These are phyloP conservation scores for Knoxdaviesia capensis DNA, from an alignment of 2,329 filamentous ascomycete species.

Conservation along the genomic window DNA sequence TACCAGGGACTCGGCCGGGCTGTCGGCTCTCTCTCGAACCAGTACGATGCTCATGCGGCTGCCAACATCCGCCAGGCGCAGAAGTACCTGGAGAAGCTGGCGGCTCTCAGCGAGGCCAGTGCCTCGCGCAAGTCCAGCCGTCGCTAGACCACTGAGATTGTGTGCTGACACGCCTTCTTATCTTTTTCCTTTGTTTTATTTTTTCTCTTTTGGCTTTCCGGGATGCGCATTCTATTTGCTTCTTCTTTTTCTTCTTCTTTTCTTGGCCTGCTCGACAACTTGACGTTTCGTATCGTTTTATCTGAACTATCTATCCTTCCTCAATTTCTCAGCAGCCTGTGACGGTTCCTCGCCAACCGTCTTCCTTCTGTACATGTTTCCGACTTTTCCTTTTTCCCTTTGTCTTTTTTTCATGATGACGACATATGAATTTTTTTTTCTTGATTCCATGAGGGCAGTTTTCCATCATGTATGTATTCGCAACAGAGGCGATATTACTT, in stretches of 20 bases:
- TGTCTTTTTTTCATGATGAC: not conserved
- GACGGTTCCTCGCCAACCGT: too few species aligned
- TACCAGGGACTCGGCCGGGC: slow-evolving; percentile 42
- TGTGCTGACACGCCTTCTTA: not conserved
- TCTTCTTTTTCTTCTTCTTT: not conserved
- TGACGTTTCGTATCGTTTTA: too few species aligned
- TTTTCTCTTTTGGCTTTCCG: not conserved
- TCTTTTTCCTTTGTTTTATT: slow-evolving; percentile 1
- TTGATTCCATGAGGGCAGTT: too few species aligned
- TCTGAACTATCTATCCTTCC: too few species aligned
- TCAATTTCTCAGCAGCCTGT: too few species aligned
- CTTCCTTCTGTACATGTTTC: too few species aligned
- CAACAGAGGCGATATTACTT: too few species aligned
- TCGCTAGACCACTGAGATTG: not conserved
- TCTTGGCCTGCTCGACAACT: not conserved
- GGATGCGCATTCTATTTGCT: not conserved
- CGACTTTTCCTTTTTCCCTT: not conserved
- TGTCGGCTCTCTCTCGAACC: slow-evolving; percentile 25
- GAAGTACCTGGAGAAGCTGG: slow-evolving; percentile 28
- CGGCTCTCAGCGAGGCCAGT: slow-evolving; percentile 10
- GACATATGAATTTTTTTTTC: not conserved
- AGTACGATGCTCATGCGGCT: slow-evolving; percentile 30
- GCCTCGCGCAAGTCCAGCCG: not conserved
- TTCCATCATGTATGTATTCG: too few species aligned
- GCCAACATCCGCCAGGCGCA: slow-evolving; percentile 31